These are phyloP conservation scores for Orbilia oligospora DNA, from an alignment of 2,329 filamentous ascomycete species.

Conservation along the genomic window DNA sequence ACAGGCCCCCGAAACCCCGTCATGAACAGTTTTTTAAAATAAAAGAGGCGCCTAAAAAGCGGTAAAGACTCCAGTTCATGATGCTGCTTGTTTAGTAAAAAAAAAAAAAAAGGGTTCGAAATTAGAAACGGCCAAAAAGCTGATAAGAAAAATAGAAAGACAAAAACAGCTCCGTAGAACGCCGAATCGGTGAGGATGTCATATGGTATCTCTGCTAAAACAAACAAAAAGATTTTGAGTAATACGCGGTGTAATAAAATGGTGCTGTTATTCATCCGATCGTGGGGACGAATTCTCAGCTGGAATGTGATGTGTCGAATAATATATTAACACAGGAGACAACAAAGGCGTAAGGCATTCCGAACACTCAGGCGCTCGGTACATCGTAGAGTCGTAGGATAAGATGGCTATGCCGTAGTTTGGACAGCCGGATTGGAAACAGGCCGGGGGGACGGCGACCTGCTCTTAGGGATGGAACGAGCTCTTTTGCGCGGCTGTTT, in stretches of 20 bases:
- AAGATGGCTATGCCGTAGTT: slow-evolving; percentile 34
- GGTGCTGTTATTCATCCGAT: slow-evolving; percentile 8
- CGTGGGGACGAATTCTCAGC: not conserved
- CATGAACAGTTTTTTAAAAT: slow-evolving; percentile 15
- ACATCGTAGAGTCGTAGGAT: not conserved
- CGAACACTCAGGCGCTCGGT: not conserved
- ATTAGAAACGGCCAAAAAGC: not conserved
- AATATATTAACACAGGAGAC: slow-evolving; percentile 19
- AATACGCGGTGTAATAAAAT: slow-evolving; percentile 25
- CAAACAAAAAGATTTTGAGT: slow-evolving; percentile 28
- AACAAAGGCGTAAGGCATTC: not conserved
- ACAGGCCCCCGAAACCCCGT: slow-evolving; percentile 4
- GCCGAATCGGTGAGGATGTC: slow-evolving; percentile 38
- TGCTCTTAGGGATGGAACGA: slow-evolving; percentile 44
- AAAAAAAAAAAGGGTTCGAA: slow-evolving; percentile 28
- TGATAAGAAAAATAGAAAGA: slow-evolving; percentile 10
- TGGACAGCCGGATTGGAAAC: slow-evolving; percentile 19
- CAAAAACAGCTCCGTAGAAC: slow-evolving; percentile 41
- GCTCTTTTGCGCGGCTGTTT: slow-evolving; percentile 47
- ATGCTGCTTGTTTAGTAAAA: slow-evolving; percentile 25
- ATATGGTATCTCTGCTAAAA: slow-evolving; percentile 55
- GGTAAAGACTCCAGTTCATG: slow-evolving; percentile 46
- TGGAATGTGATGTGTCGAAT: not conserved
- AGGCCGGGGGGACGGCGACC: slow-evolving; percentile 44
- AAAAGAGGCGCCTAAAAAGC: slow-evolving; percentile 15